Conservation (phyloP, 2,329 filamentous ascomycete species). For the Paraconiothyrium brasiliense region DNA sequence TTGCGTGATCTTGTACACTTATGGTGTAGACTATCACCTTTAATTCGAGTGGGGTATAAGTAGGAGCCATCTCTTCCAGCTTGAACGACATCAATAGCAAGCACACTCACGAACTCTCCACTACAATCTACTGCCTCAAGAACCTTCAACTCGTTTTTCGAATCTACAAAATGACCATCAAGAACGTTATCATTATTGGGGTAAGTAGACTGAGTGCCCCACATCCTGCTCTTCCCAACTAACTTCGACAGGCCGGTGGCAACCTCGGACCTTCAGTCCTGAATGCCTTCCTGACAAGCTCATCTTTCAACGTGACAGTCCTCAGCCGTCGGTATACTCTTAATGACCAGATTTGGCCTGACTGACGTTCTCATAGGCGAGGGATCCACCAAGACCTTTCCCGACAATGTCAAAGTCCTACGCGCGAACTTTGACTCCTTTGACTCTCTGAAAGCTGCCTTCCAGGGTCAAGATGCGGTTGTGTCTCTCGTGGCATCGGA, state of each 20-base stretch:
- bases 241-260: constrained; percentile 44
- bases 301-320: constrained; percentile 64
- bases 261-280: constrained; percentile 56
- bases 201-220: constrained; percentile 35
- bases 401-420: constrained; percentile 54
- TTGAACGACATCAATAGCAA: neutral
- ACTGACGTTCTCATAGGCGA: neutral
- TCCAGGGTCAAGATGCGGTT: constrained; percentile 67
- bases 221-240: constrained; percentile 19
- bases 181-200: constrained; percentile 57
- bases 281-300: constrained; percentile 49
- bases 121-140: constrained; percentile 3
- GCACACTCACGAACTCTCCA: neutral
- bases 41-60: constrained; percentile 7
- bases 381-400: constrained; percentile 53
- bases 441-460: constrained; percentile 59
- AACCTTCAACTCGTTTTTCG: constrained; percentile 11
- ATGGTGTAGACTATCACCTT: constrained; percentile 1
- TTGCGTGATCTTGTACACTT: constrained; percentile 1
- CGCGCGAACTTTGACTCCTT: constrained; percentile 59
- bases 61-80: neutral
- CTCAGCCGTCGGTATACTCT: constrained; percentile 58
- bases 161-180: constrained; percentile 37
- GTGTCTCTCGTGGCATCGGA: constrained; percentile 58
- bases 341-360: neutral